Evolutionary conservation across 352 stramenopile genomes (phyloP).

Genomic region (Phytophthora pistaciae): DNA sequence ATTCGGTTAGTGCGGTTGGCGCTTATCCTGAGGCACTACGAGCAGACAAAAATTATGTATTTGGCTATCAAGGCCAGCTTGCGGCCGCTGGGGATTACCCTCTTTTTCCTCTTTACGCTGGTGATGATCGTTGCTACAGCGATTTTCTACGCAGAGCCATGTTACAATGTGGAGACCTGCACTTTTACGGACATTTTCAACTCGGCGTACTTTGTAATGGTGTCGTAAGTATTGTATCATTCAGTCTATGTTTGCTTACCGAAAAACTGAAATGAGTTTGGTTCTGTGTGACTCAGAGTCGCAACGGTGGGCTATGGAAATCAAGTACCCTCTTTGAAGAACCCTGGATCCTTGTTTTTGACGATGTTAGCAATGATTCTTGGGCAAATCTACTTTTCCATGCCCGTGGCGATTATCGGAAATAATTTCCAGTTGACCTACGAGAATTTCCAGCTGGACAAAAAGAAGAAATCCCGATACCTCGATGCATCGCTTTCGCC

Average conservation of each 20-base stretch:
- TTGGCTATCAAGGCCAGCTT: conserved; percentile 65
- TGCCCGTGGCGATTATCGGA: conserved; percentile 82
- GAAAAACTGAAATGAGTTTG: not conserved
- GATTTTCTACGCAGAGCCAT: conserved; percentile 82
- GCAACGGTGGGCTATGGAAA: conserved; percentile 82
- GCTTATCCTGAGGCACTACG: conserved; percentile 62
- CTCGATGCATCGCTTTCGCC: conserved; percentile 60
- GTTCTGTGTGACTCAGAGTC: conserved; percentile 42
- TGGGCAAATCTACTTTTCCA: conserved; percentile 82
- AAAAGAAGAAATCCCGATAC: conserved; percentile 58
- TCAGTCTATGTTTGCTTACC: no score
- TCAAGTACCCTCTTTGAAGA: conserved; percentile 69
- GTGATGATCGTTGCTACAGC: conserved; percentile 80
- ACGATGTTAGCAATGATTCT: conserved; percentile 78
- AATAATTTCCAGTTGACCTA: conserved; percentile 78
- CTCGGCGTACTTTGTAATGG: conserved; percentile 68
- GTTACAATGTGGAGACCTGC: conserved; percentile 80
- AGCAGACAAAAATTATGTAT: conserved; percentile 70
- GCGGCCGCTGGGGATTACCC: conserved; percentile 61
- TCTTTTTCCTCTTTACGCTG: conserved; percentile 84
- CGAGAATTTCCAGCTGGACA: conserved; percentile 67
- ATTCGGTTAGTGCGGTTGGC: conserved; percentile 59
- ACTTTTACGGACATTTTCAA: conserved; percentile 89
- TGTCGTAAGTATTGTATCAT: conserved; percentile 63
- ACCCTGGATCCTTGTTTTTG: conserved; percentile 56